A percentile compares a stretch with the other conserved stretches of the same genome.
Evolutionary conservation across 2,329 filamentous ascomycete genomes (phyloP).

Genomic region (Blastomyces silverae): DNA sequence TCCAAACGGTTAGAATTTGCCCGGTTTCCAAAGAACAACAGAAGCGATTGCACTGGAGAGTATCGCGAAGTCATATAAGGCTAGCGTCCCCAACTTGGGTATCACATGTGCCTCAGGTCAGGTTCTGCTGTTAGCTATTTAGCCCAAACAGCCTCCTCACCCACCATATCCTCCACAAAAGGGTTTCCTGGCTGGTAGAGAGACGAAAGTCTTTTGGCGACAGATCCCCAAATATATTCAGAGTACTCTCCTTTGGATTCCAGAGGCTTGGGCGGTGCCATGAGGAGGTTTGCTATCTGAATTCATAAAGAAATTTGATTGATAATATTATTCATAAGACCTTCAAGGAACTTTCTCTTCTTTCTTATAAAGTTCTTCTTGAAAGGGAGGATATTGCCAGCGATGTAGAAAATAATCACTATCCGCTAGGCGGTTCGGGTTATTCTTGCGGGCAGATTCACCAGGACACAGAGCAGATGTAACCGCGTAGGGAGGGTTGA

Average conservation of each 20-base stretch:
- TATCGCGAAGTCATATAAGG: background rate
- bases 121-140: background rate
- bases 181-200: background rate
- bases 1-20: constrained; percentile 1
- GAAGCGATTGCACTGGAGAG: background rate
- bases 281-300: background rate
- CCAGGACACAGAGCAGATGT: background rate
- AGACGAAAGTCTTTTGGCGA: background rate
- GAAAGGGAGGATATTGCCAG: background rate
- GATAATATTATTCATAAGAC: background rate
- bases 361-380: background rate
- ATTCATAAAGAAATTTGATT: background rate
- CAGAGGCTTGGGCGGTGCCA: background rate
- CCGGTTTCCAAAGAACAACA: background rate
- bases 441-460: background rate
- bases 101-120: background rate
- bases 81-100: background rate
- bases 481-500: background rate
- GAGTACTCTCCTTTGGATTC: background rate
- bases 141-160: background rate
- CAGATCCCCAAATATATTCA: background rate
- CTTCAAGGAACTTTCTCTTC: background rate
- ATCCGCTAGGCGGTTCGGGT: background rate
- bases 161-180: background rate
- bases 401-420: background rate